These are phyloP conservation scores for Paraleonurus japonicus DNA, from an alignment of 257 asterid species.

Conservation along the genomic window DNA sequence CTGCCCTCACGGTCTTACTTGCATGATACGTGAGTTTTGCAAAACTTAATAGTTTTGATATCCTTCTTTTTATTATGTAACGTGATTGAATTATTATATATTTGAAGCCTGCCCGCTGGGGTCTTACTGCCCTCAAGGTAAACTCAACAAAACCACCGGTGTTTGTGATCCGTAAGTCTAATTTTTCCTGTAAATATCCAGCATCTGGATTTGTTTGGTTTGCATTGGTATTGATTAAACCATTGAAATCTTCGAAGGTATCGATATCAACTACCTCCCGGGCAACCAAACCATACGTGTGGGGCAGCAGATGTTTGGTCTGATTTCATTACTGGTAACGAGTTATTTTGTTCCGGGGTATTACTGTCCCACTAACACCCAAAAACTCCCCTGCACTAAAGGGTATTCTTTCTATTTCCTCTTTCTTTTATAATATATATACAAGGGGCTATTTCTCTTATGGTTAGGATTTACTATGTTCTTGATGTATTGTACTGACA, in stretches of 20 bases:
- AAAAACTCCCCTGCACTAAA: constrained; percentile 61
- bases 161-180: constrained; percentile 91
- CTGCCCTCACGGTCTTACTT: constrained; percentile 95
- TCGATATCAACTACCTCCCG: constrained; percentile 90
- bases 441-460: neutral
- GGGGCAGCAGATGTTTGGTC: constrained; percentile 98
- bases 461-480: neutral
- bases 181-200: neutral
- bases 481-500: constrained; percentile 12
- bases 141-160: constrained; percentile 70
- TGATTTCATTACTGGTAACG: constrained; percentile 58
- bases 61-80: neutral
- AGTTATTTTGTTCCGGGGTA: constrained; percentile 83
- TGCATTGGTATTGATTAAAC: constrained; percentile 10
- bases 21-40: constrained; percentile 92
- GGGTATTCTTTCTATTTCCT: constrained; percentile 55
- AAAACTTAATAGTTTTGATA: too few relatives aligned
- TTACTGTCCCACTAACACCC: constrained; percentile 78
- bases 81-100: neutral
- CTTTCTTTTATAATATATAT: neutral
- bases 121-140: constrained; percentile 74
- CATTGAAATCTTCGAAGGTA: constrained; percentile 46
- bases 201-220: constrained; percentile 14
- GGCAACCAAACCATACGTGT: constrained; percentile 71
- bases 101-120: constrained; percentile 95